Conservation (phyloP, 495 filamentous ascomycete genomes). For the Trichodelitschia bisporula region DNA sequence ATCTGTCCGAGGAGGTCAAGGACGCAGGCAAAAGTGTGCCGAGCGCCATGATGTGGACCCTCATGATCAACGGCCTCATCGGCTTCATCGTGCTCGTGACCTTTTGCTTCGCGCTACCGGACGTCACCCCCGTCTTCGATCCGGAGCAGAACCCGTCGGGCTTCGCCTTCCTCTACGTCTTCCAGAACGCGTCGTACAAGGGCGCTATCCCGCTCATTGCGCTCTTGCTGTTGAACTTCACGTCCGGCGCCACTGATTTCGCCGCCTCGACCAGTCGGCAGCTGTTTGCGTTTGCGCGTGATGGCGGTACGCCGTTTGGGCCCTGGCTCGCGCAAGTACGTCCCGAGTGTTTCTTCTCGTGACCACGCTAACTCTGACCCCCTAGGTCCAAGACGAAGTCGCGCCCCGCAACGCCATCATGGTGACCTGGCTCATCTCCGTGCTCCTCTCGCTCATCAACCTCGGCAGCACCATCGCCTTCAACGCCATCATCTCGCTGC, state of each 20-base stretch:
- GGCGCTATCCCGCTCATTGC: conserved; percentile 7
- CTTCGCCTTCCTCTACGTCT: conserved; percentile 7
- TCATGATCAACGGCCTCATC: conserved; percentile 9
- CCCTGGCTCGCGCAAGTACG: conserved; percentile 1
- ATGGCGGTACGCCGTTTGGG: conserved; percentile 6
- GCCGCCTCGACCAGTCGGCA: conserved; percentile 8
- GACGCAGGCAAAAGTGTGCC: conserved; percentile 10
- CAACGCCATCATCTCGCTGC: conserved; percentile 8
- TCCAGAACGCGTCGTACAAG: conserved; percentile 5
- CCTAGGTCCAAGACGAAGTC: neutral
- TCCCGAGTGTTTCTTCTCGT: too few species aligned
- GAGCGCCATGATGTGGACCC: conserved; percentile 6
- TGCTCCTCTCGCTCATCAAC: conserved; percentile 8
- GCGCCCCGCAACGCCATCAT: conserved; percentile 8
- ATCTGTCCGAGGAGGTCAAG: conserved; percentile 11
- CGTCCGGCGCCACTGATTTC: conserved; percentile 8
- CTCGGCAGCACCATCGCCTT: conserved; percentile 9
- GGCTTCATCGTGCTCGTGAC: conserved; percentile 8
- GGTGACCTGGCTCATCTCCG: conserved; percentile 4
- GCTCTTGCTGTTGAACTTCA: conserved; percentile 8
- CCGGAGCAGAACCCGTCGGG: conserved; percentile 4
- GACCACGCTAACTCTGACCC: neutral
- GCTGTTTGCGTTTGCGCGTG: conserved; percentile 10
- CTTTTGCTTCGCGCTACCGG: conserved; percentile 7
- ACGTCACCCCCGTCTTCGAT: conserved; percentile 5